phyloP scores from a whole-genome alignment of 371 early-diverging fungal species.

The Catenaria anguillulae region DNA sequence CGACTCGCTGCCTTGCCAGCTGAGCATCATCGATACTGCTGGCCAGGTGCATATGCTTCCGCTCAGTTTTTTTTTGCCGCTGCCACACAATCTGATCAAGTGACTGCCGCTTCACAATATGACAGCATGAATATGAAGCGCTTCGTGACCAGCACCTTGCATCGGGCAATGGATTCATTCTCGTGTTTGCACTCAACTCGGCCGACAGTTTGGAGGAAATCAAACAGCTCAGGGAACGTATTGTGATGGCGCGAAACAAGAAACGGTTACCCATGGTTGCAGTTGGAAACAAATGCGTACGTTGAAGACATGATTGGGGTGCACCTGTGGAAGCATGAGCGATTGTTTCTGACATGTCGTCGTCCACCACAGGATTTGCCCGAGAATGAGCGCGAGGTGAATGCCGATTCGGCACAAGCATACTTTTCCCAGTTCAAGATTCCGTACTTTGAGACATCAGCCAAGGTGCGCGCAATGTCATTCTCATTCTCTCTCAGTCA shows the following conservation, averaged over 20 bases:
- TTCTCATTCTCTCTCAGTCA: neutral
- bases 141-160: constrained; percentile 35
- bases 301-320: constrained; percentile 8
- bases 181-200: constrained; percentile 37
- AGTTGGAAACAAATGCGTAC: constrained; percentile 39
- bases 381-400: constrained; percentile 8
- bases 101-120: neutral
- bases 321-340: neutral
- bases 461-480: too few species aligned
- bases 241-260: constrained; percentile 33
- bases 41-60: constrained; percentile 26
- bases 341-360: neutral
- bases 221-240: constrained; percentile 33
- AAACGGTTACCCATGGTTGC: constrained; percentile 33
- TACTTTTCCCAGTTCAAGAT: constrained; percentile 23
- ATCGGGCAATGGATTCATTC: constrained; percentile 35
- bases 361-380: constrained; percentile 25
- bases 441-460: constrained; percentile 32
- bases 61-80: neutral
- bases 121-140: constrained; percentile 34
- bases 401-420: constrained; percentile 10
- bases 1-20: constrained; percentile 20
- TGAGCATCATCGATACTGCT: constrained; percentile 39
- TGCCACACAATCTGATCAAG: neutral
- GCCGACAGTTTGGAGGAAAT: constrained; percentile 29